Percentiles rank a stretch among this genome's conserved stretches.
phyloP scores from a whole-genome alignment of 257 asterid species.

The Penstemon newberryi region DNA sequence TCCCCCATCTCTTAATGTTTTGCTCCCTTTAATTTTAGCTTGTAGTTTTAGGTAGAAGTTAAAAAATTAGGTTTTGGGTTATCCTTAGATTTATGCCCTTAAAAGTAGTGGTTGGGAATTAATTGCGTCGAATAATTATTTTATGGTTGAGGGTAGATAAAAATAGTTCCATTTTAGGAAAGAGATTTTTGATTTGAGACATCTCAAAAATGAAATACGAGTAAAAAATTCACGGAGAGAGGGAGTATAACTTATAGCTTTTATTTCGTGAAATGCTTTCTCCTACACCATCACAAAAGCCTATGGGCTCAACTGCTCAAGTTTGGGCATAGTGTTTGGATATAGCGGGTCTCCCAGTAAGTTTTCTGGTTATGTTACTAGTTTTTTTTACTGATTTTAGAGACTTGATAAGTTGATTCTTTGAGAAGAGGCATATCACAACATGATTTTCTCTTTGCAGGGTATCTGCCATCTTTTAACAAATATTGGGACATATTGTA shows the following conservation, averaged over 20 bases:
- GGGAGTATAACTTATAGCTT: too few relatives aligned
- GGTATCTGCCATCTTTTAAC: constrained; percentile 83
- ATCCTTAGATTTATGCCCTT: too few relatives aligned
- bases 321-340: not conserved
- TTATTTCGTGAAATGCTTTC: not conserved
- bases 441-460: constrained; percentile 45
- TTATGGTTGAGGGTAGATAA: too few relatives aligned
- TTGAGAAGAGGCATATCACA: constrained; percentile 15
- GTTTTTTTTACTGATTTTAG: not conserved
- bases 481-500: constrained; percentile 66
- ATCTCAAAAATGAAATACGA: too few relatives aligned
- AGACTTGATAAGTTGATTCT: constrained; percentile 5
- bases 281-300: not conserved
- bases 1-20: not conserved
- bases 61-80: too few relatives aligned
- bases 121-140: too few relatives aligned
- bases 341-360: too few relatives aligned
- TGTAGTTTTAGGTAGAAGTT: too few relatives aligned
- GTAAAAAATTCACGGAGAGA: too few relatives aligned
- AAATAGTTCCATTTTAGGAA: too few relatives aligned
- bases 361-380: not conserved
- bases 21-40: not conserved
- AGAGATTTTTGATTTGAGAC: too few relatives aligned
- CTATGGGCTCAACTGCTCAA: not conserved
- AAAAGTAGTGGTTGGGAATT: too few relatives aligned